Percentiles rank a stretch among this genome's conserved stretches.
Conservation (phyloP, 164 flowering plant species). For the Vitis rotundifolia region DNA sequence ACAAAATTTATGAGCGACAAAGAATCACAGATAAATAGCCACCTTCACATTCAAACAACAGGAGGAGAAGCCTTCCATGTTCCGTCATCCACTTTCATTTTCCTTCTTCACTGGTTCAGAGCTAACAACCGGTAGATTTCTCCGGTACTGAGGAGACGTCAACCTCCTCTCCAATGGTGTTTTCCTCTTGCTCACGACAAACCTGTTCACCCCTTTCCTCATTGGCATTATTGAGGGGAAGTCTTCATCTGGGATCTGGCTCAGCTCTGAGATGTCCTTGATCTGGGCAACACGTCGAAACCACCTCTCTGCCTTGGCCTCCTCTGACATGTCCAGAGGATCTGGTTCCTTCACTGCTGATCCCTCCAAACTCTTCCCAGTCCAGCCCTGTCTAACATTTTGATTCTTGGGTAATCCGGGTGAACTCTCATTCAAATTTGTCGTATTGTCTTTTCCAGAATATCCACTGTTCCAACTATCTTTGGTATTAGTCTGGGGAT, state of each 20-base stretch:
- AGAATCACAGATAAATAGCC: too few species aligned
- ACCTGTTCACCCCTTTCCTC: slow-evolving; percentile 95
- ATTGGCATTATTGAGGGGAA: slow-evolving; percentile 98
- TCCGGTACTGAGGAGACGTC: slow-evolving; percentile 80
- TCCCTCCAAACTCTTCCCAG: slow-evolving; percentile 87
- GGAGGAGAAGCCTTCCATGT: not conserved
- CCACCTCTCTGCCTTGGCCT: slow-evolving; percentile 96
- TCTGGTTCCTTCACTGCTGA: slow-evolving; percentile 87
- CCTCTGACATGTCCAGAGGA: slow-evolving; percentile 97
- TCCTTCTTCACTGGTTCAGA: slow-evolving; percentile 62
- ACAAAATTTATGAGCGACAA: not conserved
- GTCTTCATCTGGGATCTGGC: slow-evolving; percentile 94
- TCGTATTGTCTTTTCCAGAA: slow-evolving; percentile 11
- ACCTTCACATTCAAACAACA: not conserved
- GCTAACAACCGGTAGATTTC: slow-evolving; percentile 74
- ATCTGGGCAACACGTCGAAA: slow-evolving; percentile 91
- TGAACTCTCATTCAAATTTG: slow-evolving; percentile 14
- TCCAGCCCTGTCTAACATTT: slow-evolving; percentile 40
- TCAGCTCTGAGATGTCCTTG: slow-evolving; percentile 91
- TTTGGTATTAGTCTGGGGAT: slow-evolving; percentile 10
- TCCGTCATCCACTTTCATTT: slow-evolving; percentile 43
- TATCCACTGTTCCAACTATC: slow-evolving; percentile 22
- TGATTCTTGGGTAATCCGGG: slow-evolving; percentile 17
- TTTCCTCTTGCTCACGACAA: slow-evolving; percentile 97
- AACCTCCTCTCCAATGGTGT: slow-evolving; percentile 91